Base-by-base conservation (phyloP, 2,329 filamentous ascomycete species). In the Aspergillus bombycis region DNA sequence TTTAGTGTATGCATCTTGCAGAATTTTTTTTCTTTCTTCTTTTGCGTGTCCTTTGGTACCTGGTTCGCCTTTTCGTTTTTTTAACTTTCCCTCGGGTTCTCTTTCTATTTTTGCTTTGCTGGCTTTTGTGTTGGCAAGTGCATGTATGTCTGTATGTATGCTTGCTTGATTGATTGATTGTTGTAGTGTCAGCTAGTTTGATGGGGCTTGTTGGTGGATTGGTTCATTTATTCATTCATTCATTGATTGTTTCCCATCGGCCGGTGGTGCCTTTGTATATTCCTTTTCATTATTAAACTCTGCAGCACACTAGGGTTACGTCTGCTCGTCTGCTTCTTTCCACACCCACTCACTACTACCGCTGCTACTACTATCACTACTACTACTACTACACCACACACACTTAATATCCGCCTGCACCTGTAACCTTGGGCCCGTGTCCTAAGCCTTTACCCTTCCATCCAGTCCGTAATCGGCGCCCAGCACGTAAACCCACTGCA, bases 381-480 rank as follows among this genome's bases (percentile, higher is more conserved):
- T 38, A 43, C 54, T 45, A 10, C n/a, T 28, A 21, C 48, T 38
- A 19, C 50, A 32, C n/a, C 43, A 46, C 43, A 46, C 43, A 46
- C 43, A 46, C 45, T 57, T 61, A 63, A 46, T 61, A 56, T 23
- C 57, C 45, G 26, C 63, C 60, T 26, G 59, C 53, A 30, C 57
- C 59, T 52, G n/a, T 62, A 63, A 57, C 50, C 58, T 62, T 65
- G 16, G 53, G 57, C 34, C 66, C 60, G 41, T 60, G 56, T 58
- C 63, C 67, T 53, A 53, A 23, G 10, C 64, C 61, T 65, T 70
- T 73, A 48, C 72, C 70, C 59, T 71, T 72, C 61, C 64, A 66
- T 26, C 71, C 73, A 62, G 67, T 70, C 58, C 73, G 71, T 62
- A 66, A 63, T 69, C 67, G 68, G 62, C 63, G 64, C 52, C 68